Base-by-base conservation (phyloP, 1,139 yeast species). In the Candida sp. region DNA sequence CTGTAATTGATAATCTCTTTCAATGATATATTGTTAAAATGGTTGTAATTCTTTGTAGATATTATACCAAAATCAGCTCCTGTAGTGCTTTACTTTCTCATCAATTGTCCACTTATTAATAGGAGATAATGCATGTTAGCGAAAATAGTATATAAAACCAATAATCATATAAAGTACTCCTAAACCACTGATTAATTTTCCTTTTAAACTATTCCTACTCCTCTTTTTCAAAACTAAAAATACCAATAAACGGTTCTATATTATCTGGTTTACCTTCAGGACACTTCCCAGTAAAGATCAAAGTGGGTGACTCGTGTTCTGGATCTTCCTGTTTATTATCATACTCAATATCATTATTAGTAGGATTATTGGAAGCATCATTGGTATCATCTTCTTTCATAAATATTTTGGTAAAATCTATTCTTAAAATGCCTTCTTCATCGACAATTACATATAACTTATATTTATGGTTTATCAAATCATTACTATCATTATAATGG, bases 231-330 rank as follows among this genome's bases (percentile, higher is more conserved):
- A 79, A 77, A 32, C 77, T 73, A 48, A 77, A 76, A n/a, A 78
- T 77, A 1, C 84, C 84, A 37, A 79, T 77, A 49, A 77, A 78
- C 5, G 83, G 82, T 52, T 75, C 81, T 23, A 76, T 68, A 32
- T 62, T 66, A 47, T 77, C 81, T 1, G 81, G 81, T 40, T 75
- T 65, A 5, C 82, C 81, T 46, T 75, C 79, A 1, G 83, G 82
- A 49, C 79, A 77, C 44, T 66, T 68, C 0, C 82, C 84, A 47
- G 73, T 61, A 51, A 77, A 79, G 5, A 79, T 66, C 39, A 78
- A 54, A 21, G 77, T 68, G 2, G 84, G 84, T 1, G 64, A 49
- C 39, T 68, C 70, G 4, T 66, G 70, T 27, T 64, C 73, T 15
- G 19, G 19, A 15, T 3, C 40, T 36, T 12, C 44, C 48, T 15